Evolutionary conservation across 2,329 filamentous ascomycete species (phyloP), one percentile per base, ranked within the genome.

Genomic region (Cyphellophora europaea): DNA sequence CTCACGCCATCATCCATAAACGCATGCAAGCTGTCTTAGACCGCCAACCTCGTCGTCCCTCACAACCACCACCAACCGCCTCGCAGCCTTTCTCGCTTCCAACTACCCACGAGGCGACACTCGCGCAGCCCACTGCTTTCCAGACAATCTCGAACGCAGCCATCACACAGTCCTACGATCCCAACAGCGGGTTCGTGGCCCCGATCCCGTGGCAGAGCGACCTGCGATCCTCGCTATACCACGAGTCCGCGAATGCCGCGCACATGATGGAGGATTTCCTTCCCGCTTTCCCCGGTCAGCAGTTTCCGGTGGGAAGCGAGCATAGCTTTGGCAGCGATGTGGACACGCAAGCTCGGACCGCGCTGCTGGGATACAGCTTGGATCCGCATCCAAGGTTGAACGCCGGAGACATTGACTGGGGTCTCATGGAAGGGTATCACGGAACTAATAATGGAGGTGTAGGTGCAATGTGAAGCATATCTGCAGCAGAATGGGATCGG

Each of bases 241-340:
- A 39, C 6, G 39, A 44, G 21, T 15, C 36, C 14, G n/a, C 30
- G 17, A 13, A 27, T 34, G 12, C 16, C 11, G 16, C 11, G 11
- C 16, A 4, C 39, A 39, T 17, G 34, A 27, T 18, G 10, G 42
- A 48, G 13, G 44, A 45, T 27, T 50, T 48, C 32, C 40, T 51
- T 6, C 49, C 49, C 15, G 49, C 49, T 6, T 51, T 51, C 27
- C 49, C 49, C 3, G 48, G 44, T 23, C 49, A 51, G 32, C 46
- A 49, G 19, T 41, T 48, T 16, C 48, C 48, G 6, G 40, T 50
- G 2, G 49, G 49, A 19, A 44, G 47, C 2, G 48, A 50, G 12
- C 40, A 47, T 30, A 42, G 38, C 21, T 45, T 45, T 35, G 44
- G 40, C 19, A 41, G 36, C 29, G 40, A 45, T n/a, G 40, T 50